phyloP scores from a whole-genome alignment of 495 filamentous ascomycete species.

The Lophiotrema nucula region DNA sequence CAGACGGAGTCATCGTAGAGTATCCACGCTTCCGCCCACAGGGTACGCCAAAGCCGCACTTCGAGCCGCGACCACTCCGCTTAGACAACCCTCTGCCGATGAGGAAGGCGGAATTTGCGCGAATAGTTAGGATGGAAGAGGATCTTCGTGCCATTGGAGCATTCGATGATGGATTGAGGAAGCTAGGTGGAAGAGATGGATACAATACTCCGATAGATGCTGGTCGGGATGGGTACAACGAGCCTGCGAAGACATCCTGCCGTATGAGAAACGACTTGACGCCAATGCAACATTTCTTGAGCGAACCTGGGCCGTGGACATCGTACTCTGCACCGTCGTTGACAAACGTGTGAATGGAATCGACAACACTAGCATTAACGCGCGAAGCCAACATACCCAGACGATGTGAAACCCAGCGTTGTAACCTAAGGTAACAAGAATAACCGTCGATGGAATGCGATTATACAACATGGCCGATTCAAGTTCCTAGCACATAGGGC shows the following conservation, averaged over 20 bases:
- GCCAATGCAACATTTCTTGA: background rate
- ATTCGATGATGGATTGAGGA: background rate
- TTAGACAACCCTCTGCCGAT: background rate
- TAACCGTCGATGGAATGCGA: no score
- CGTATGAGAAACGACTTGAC: no score
- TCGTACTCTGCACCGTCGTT: no score
- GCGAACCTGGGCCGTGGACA: background rate
- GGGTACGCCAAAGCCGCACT: background rate
- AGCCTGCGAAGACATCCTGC: background rate
- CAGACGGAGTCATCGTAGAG: constrained; percentile 6
- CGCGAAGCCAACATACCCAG: no score
- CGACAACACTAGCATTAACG: no score
- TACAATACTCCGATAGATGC: background rate
- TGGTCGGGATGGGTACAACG: background rate
- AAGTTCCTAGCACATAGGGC: no score
- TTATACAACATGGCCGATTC: no score
- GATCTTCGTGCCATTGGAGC: background rate
- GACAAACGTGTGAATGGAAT: no score
- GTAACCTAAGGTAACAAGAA: no score
- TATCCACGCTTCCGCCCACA: background rate
- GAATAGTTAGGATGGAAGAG: background rate
- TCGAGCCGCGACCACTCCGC: background rate
- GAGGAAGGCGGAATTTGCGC: no score
- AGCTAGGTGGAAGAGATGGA: no score
- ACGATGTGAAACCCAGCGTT: no score